These are phyloP conservation scores for Peronospora farinosa DNA, from an alignment of 352 stramenopile species.

Conservation along the genomic window DNA sequence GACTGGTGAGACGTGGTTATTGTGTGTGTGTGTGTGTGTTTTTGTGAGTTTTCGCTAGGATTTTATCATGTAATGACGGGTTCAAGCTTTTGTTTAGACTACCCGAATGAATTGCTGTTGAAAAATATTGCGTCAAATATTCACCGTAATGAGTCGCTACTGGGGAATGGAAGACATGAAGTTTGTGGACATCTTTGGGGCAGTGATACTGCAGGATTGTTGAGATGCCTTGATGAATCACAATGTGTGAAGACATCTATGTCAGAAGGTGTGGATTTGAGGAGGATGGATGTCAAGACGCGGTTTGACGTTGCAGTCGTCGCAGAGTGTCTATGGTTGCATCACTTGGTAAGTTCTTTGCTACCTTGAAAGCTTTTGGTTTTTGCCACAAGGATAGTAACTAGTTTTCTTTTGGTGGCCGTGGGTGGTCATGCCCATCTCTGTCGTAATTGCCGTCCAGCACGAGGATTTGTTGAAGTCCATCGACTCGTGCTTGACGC, in stretches of 20 bases:
- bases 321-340: conserved; percentile 49
- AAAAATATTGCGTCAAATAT: conserved; percentile 43
- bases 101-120: conserved; percentile 39
- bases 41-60: background rate
- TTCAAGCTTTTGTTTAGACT: conserved; percentile 28
- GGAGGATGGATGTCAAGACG: background rate
- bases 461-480: conserved; percentile 40
- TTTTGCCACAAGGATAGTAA: background rate
- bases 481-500: conserved; percentile 32
- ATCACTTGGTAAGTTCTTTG: conserved; percentile 31
- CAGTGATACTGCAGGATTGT: conserved; percentile 15
- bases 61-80: background rate
- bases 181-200: conserved; percentile 45
- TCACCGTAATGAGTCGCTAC: conserved; percentile 29
- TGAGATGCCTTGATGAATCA: conserved; percentile 15
- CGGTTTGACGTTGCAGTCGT: conserved; percentile 42
- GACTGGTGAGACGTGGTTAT: conserved; percentile 29
- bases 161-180: conserved; percentile 22
- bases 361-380: background rate
- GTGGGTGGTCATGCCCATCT: conserved; percentile 6
- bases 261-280: background rate
- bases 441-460: conserved; percentile 8
- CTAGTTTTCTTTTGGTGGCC: background rate
- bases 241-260: background rate
- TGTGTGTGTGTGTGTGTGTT: too few relatives aligned